phyloP scores from a whole-genome alignment of 1,284 basidiomycete species.

The Trichosporon inkin region DNA sequence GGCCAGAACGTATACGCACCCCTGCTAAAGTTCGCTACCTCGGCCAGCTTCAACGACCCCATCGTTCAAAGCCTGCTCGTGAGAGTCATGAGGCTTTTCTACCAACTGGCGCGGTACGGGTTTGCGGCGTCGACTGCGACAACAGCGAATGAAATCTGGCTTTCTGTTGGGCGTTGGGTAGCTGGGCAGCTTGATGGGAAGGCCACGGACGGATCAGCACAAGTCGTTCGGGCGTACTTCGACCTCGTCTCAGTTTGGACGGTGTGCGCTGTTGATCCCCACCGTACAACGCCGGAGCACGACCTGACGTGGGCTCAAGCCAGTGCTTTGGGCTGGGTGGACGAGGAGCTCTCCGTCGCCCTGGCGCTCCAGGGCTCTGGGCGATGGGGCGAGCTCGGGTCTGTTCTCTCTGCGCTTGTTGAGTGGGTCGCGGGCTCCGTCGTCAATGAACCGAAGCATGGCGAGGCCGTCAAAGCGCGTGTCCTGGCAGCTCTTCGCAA shows the following conservation, averaged over 20 bases:
- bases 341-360: slow-evolving; percentile 54
- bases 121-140: slow-evolving; percentile 55
- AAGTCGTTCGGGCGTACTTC: slow-evolving; percentile 54
- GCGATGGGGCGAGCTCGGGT: slow-evolving; percentile 52
- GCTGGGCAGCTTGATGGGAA: background rate
- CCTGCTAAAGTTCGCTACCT: slow-evolving; percentile 69
- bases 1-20: slow-evolving; percentile 57
- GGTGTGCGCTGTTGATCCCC: slow-evolving; percentile 79
- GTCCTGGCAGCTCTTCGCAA: slow-evolving; percentile 20
- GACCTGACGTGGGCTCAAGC: slow-evolving; percentile 88
- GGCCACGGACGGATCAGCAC: background rate
- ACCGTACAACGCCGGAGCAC: slow-evolving; percentile 76
- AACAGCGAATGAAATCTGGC: slow-evolving; percentile 41
- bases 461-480: slow-evolving; percentile 57
- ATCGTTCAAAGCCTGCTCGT: slow-evolving; percentile 56
- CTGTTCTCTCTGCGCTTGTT: slow-evolving; percentile 28
- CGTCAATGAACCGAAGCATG: slow-evolving; percentile 65
- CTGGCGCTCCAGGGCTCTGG: slow-evolving; percentile 13
- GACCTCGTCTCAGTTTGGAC: slow-evolving; percentile 67
- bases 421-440: slow-evolving; percentile 70
- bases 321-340: slow-evolving; percentile 66
- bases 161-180: slow-evolving; percentile 33
- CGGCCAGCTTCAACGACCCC: slow-evolving; percentile 50
- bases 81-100: slow-evolving; percentile 64
- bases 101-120: slow-evolving; percentile 69